These are phyloP conservation scores for Beta corolliflora DNA, from an alignment of 179 eudicot species.

Conservation along the genomic window DNA sequence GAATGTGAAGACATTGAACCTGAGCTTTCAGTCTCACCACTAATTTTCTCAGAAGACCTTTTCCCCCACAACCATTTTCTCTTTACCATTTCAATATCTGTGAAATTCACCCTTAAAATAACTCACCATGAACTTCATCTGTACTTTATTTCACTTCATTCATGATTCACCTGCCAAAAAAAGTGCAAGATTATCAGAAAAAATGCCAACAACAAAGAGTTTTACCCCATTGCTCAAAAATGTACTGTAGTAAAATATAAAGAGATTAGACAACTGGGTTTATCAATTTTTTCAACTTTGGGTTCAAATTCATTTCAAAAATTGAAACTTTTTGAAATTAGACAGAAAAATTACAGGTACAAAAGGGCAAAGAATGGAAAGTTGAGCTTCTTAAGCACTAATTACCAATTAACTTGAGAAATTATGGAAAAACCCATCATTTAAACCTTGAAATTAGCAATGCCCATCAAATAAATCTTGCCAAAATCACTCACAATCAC, in stretches of 20 bases:
- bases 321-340: neutral
- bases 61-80: conserved; percentile 76
- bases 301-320: neutral
- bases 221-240: neutral
- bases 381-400: neutral
- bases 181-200: neutral
- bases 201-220: neutral
- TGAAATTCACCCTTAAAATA: neutral
- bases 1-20: conserved; percentile 61
- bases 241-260: too few relatives aligned
- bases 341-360: neutral
- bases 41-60: conserved; percentile 53
- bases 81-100: conserved; percentile 47
- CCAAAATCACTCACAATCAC: neutral
- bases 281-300: neutral
- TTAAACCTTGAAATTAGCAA: conserved; percentile 1
- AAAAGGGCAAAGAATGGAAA: neutral
- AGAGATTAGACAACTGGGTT: neutral
- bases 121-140: conserved; percentile 15
- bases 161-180: conserved; percentile 6
- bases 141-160: neutral
- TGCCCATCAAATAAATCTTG: conserved; percentile 14
- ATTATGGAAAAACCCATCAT: conserved; percentile 11
- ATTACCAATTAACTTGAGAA: neutral
- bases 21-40: conserved; percentile 59